phyloP scores from a whole-genome alignment of 305 asterid species.

The Rubia balearica region DNA sequence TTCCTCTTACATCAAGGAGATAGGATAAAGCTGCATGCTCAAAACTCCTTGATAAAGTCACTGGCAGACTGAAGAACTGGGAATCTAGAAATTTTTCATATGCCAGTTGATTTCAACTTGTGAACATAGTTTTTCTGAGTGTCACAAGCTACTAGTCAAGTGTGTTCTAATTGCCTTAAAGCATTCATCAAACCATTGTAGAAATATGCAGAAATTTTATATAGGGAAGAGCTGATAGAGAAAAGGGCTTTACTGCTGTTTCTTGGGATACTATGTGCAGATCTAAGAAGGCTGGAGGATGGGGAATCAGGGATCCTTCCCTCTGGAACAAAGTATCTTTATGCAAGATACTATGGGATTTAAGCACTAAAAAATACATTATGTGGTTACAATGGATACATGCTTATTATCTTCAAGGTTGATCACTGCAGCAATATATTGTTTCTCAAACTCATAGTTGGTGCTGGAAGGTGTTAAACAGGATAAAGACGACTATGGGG shows the following conservation, averaged over 20 bases:
- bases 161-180: too few species aligned
- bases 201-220: too few species aligned
- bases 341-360: not conserved
- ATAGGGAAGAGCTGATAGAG: not conserved
- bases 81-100: too few species aligned
- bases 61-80: too few species aligned
- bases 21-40: too few species aligned
- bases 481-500: not conserved
- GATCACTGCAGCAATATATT: too few species aligned
- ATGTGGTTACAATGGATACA: not conserved
- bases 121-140: too few species aligned
- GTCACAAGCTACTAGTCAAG: too few species aligned
- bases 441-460: not conserved
- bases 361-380: not conserved
- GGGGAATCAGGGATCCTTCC: not conserved
- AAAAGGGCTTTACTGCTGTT: not conserved
- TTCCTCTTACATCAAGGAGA: too few species aligned
- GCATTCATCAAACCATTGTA: too few species aligned
- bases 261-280: not conserved
- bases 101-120: too few species aligned
- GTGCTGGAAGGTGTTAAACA: not conserved
- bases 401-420: not conserved
- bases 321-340: not conserved
- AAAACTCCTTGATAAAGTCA: too few species aligned
- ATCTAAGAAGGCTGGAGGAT: not conserved